Percentiles rank a stretch among this genome's conserved stretches.
These are phyloP conservation scores for Emydomyces testavorans DNA, from an alignment of 2,329 filamentous ascomycete species.

Conservation along the genomic window DNA sequence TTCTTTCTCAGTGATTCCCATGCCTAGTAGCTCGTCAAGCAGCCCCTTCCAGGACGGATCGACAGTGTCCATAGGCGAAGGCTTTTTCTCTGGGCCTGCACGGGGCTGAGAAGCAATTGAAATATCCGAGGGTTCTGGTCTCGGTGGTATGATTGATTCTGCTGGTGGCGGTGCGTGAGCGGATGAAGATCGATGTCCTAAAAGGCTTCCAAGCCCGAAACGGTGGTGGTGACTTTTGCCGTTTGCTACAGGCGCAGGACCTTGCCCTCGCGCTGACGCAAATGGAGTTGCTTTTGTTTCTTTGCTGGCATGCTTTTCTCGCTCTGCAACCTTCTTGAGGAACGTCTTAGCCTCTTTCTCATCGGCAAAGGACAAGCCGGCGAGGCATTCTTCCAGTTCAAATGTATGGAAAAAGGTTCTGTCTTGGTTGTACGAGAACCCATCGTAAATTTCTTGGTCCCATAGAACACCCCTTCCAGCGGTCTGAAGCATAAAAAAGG, in stretches of 20 bases:
- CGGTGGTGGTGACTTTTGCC: slow-evolving; percentile 41
- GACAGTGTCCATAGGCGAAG: slow-evolving; percentile 42
- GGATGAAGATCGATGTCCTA: slow-evolving; percentile 41
- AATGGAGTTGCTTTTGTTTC: slow-evolving; percentile 71
- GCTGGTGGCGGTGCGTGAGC: slow-evolving; percentile 29
- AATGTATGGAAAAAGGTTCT: slow-evolving; percentile 97
- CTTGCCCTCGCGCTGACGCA: slow-evolving; percentile 39
- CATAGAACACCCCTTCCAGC: slow-evolving; percentile 76
- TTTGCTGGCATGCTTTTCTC: slow-evolving; percentile 91
- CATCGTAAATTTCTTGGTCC: slow-evolving; percentile 97
- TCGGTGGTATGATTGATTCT: slow-evolving; percentile 41
- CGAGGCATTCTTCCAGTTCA: slow-evolving; percentile 84
- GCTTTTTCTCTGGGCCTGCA: slow-evolving; percentile 25
- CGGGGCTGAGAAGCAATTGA: slow-evolving; percentile 23
- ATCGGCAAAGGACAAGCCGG: slow-evolving; percentile 82
- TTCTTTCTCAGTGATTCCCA: slow-evolving; percentile 59
- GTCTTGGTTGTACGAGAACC: slow-evolving; percentile 91
- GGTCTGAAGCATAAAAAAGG: slow-evolving; percentile 42
- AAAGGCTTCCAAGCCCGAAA: slow-evolving; percentile 41
- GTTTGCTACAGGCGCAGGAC: slow-evolving; percentile 34
- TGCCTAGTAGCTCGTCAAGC: slow-evolving; percentile 48
- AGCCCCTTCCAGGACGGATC: slow-evolving; percentile 53
- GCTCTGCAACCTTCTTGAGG: slow-evolving; percentile 92
- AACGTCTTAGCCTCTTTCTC: slow-evolving; percentile 97
- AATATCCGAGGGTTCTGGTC: slow-evolving; percentile 19